Conservation (phyloP, 2,329 filamentous ascomycete species). For the Dothistroma septosporum region DNA sequence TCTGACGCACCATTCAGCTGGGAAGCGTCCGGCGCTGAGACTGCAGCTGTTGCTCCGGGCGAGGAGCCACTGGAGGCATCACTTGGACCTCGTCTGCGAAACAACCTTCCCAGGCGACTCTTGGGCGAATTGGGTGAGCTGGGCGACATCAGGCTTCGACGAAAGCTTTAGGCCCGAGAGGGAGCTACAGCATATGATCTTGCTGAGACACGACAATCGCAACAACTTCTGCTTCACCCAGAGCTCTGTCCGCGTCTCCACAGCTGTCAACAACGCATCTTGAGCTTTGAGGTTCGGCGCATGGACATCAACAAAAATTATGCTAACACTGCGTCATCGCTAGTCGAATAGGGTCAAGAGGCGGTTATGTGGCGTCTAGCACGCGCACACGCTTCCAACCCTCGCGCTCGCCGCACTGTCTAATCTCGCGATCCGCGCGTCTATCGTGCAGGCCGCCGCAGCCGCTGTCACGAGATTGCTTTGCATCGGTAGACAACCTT, state of each 20-base stretch:
- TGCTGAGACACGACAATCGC: background rate
- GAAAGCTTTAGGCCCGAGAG: background rate
- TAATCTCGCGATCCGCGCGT: no score
- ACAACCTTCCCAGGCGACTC: constrained; percentile 49
- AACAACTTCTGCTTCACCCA: background rate
- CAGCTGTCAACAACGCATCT: background rate
- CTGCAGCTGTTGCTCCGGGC: background rate
- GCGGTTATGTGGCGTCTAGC: background rate
- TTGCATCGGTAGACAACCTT: no score
- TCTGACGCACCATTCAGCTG: background rate
- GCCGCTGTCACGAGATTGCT: no score
- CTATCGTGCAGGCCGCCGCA: no score
- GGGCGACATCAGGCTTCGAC: background rate
- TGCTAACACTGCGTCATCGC: background rate
- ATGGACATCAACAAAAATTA: background rate
- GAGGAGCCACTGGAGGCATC: background rate
- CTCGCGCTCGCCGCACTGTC: background rate
- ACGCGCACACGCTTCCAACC: background rate
- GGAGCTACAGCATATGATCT: background rate
- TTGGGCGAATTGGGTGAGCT: background rate
- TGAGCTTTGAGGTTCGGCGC: background rate
- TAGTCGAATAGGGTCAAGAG: background rate
- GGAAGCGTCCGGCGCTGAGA: background rate
- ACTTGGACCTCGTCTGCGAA: constrained; percentile 2
- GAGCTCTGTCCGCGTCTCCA: no score